phyloP scores from a whole-genome alignment of 805 yeast genomes.

The Ascoidea asiatica region DNA sequence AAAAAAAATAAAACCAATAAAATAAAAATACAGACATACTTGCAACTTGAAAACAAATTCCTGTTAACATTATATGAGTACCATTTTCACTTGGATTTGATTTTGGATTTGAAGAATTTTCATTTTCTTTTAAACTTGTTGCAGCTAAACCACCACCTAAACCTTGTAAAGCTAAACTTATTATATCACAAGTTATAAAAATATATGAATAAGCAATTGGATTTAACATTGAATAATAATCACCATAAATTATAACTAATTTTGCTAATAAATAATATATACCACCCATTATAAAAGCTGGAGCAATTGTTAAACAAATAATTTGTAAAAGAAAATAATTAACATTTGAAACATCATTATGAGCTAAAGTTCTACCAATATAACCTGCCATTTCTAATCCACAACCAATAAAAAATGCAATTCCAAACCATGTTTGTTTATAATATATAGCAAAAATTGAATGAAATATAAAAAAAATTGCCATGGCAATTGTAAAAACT shows the following conservation, averaged over 20 bases:
- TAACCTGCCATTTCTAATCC: constrained; percentile 59
- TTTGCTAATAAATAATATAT: constrained; percentile 62
- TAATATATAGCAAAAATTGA: constrained; percentile 26
- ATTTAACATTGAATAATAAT: constrained; percentile 28
- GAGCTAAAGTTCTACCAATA: constrained; percentile 39
- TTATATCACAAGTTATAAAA: constrained; percentile 53
- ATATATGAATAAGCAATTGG: constrained; percentile 37
- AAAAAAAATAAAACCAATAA: constrained; percentile 34
- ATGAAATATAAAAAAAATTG: constrained; percentile 29
- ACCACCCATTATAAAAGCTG: constrained; percentile 78
- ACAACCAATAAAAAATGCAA: constrained; percentile 40
- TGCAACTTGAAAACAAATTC: constrained; percentile 63
- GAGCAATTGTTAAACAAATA: constrained; percentile 60
- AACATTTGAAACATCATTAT: constrained; percentile 19
- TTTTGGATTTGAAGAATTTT: too few species aligned
- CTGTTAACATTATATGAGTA: constrained; percentile 63
- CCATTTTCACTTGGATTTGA: constrained; percentile 24
- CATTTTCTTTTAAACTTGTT: too few species aligned
- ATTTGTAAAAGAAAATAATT: constrained; percentile 48
- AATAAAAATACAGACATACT: constrained; percentile 49
- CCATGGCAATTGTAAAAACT: constrained; percentile 42
- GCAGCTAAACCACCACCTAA: constrained; percentile 69
- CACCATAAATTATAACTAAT: constrained; percentile 47
- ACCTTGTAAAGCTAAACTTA: constrained; percentile 56
- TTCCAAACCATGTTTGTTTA: constrained; percentile 54